A percentile compares a stretch with the other conserved stretches of the same genome.
Conservation (phyloP, 768 basidiomycete genomes). For the Pisolithus tinctorius region DNA sequence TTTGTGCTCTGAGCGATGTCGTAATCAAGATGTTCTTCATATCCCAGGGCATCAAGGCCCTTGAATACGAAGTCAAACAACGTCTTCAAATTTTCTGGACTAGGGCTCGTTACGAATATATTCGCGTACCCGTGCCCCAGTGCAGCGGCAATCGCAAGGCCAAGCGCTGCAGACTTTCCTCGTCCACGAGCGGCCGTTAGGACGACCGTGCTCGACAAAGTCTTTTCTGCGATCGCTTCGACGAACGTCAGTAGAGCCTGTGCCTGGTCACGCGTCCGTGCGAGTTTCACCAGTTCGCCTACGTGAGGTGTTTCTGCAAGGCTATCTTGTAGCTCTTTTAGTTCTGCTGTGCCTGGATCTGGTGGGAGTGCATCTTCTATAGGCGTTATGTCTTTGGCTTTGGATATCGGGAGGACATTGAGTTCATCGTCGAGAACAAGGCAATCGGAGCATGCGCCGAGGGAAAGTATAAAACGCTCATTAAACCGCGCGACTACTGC, state of each 20-base stretch:
- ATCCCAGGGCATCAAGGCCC: conserved; percentile 88
- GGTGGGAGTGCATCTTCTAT: conserved; percentile 35
- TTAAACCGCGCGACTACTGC: conserved; percentile 93
- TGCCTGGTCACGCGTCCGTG: conserved; percentile 92
- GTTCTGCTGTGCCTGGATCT: conserved; percentile 47
- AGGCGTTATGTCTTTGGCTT: conserved; percentile 84
- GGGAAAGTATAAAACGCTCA: conserved; percentile 96
- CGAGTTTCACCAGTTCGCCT: conserved; percentile 82
- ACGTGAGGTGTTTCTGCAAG: conserved; percentile 80
- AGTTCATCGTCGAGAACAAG: conserved; percentile 96
- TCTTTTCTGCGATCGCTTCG: conserved; percentile 90
- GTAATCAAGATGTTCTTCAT: conserved; percentile 97
- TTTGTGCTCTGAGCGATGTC: conserved; percentile 95
- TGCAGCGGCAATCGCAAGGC: conserved; percentile 88
- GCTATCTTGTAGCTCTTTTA: conserved; percentile 72
- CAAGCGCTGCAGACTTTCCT: conserved; percentile 96
- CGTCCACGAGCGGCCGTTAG: conserved; percentile 93
- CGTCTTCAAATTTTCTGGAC: conserved; percentile 95
- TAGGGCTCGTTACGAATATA: conserved; percentile 96
- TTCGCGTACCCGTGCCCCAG: conserved; percentile 93
- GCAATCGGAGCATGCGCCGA: conserved; percentile 89
- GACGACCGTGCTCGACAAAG: conserved; percentile 88
- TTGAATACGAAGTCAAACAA: conserved; percentile 98
- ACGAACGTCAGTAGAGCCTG: conserved; percentile 92
- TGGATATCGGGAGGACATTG: conserved; percentile 93